Base-by-base conservation (phyloP, 176 grass and related monocot genomes). In the Tillandsia fasciculata region DNA sequence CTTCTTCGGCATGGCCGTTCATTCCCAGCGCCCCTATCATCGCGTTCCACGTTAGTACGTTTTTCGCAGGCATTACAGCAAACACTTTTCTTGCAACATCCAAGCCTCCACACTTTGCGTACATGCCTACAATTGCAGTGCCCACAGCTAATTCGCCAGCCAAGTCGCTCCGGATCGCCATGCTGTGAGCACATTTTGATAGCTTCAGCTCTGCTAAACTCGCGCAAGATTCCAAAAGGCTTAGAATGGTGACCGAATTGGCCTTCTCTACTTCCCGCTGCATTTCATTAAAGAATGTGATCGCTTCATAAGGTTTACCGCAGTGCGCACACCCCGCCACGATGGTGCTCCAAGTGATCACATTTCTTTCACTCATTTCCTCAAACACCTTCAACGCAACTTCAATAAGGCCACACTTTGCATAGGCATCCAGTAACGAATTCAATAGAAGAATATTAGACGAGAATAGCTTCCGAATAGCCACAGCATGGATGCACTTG, bases 11-110 rank as follows among this genome's bases (percentile, higher is more conserved):
- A 0, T 70, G 53, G 1, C 86, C 86, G 11, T 89, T 89, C 86
- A 84, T 82, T 10, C 86, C 86, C 17, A 89, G 65, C 8, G 71
- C 86, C 2, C 86, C 75, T 73, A 89, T 85, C 82, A 89, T 85
- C n/a, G 77, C 75, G 63, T 85, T 89, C 82, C 82, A 85, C 10
- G 78, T 71, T 2, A 79, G 20, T 10, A 82, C 52, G 27, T 79
- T 83, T 74, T 68, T 89, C 13, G 48, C 48, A 0, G 78, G 63
- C 48, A 85, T 76, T n/a, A 22, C 51, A 12, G 78, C 51, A 28
- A 89, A 89, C 78, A 82, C 78, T 70, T 76, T 84, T 8, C n/a
- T 67, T 10, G 77, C 22, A 2, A 14, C 54, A 26, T 72, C 71
- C 22, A 82, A 26, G 47, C 84, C 67, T 12, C 86, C 86, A 14